Evolutionary conservation across 495 filamentous ascomycete genomes (phyloP).

Genomic region (Penicillium odoratum): DNA sequence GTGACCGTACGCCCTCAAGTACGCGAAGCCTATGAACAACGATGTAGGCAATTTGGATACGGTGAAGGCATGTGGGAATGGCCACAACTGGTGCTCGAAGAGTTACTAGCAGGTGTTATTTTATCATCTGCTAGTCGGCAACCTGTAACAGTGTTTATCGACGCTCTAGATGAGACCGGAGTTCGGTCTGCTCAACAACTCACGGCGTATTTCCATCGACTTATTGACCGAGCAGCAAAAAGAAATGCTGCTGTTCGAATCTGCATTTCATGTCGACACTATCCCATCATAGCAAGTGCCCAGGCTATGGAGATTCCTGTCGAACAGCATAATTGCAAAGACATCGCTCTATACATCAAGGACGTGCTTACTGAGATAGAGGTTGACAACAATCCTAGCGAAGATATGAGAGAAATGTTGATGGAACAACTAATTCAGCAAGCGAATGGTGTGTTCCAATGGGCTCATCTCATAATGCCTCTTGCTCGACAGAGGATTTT

Average conservation of each 20-base stretch:
- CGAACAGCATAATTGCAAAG: constrained; percentile 3
- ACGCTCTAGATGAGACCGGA: constrained; percentile 26
- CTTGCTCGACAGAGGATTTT: constrained; percentile 3
- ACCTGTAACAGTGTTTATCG: constrained; percentile 17
- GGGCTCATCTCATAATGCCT: constrained; percentile 14
- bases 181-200: constrained; percentile 11
- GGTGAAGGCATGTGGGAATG: constrained; percentile 17
- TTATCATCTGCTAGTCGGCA: constrained; percentile 7
- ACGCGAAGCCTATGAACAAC: constrained; percentile 11
- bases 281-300: constrained; percentile 6
- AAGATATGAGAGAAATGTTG: not conserved
- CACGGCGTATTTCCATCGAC: constrained; percentile 13
- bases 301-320: constrained; percentile 2
- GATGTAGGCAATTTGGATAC: constrained; percentile 12
- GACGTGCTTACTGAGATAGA: constrained; percentile 7
- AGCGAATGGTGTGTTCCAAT: constrained; percentile 8
- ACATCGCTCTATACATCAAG: constrained; percentile 13
- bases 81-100: constrained; percentile 13
- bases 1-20: constrained; percentile 3
- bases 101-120: constrained; percentile 10
- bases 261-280: constrained; percentile 25
- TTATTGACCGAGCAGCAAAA: constrained; percentile 8
- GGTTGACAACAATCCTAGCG: not conserved
- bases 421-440: constrained; percentile 8
- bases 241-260: constrained; percentile 4